Evolutionary conservation across 2,329 filamentous ascomycete species (phyloP), one percentile per base, ranked within the genome.

Genomic region (Penicillium sp.): DNA sequence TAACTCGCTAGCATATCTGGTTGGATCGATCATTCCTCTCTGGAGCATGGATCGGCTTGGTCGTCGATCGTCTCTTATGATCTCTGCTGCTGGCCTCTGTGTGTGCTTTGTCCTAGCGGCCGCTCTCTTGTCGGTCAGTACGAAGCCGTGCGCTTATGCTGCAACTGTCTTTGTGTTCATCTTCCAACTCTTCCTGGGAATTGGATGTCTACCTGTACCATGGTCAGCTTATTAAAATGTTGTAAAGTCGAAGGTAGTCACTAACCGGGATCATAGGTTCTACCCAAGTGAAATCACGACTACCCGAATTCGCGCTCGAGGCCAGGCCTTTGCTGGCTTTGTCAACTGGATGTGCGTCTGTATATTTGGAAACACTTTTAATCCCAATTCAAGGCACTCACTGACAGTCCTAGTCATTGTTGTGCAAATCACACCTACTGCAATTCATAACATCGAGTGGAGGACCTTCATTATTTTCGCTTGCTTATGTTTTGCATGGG

Each of bases 141-240:
- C 67, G 0, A 66, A 61, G 2, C 61, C 69, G 6, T 68, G 72
- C 4, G 79, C 79, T 0, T 80, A 81, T 55, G 80, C 73, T 0
- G 79, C 80, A 0, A 79, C 76, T 0, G 78, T 77, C 0, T 80
- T 82, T 44, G 76, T 82, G 4, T 82, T 82, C 66, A 66, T 82
- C 10, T 82, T 82, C 65, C 79, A 82, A 67, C 54, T 80, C 8
- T 78, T 81, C 62, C 74, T 78, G n/a, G 79, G 79, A 1, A 68
- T 81, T 17, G 77, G 79, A 0, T 81, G 76, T 73, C 69, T 82
- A 0, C 79, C 79, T 0, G 76, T 81, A 0, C 78, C 80, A 1
- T 82, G 79, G 79, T 67, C 37, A 2, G 63, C 38, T 9, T 15
- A 28, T 15, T 5, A 26, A 8, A 6, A 4, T 12, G 4, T 30